Evolutionary conservation across 1,284 basidiomycete species (phyloP), one percentile per base, ranked within the genome.

Genomic region (Phylloboletellus chloephorus): DNA sequence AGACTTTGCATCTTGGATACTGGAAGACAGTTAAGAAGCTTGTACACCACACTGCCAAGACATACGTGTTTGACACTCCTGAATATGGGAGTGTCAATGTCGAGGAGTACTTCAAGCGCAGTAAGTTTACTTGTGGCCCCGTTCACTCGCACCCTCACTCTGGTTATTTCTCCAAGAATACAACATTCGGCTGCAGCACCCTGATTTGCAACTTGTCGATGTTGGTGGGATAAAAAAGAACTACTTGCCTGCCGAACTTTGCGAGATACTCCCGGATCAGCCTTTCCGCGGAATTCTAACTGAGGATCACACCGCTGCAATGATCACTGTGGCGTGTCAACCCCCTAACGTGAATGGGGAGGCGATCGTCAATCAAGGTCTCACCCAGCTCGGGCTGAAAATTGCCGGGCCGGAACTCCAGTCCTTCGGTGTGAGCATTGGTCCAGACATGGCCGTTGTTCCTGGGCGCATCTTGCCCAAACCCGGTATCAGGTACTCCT

Each of bases 181-280:
- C 52, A 63, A 71, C 0, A 74, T 77, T 37, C 65, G 26, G 0
- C 60, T 88, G n/a, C 50, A 56, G 13, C 54, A 70, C 39, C 78
- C 83, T 1, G 65, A 80, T 0, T 55, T 83, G 29, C 82, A 72
- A 3, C 73, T 87, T 8, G 70, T 88, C 22, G 78, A 88, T 47
- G 77, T 88, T 4, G 82, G 84, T 4, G 78, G 80, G 9, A 64
- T 70, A 49, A 81, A 78, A 52, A 51, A 64, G 9, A 74, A 72
- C 53, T 67, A 73, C 23, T 64, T 88, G 2, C 85, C 85, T 0
- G 58, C 82, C 2, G 86, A 88, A 64, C 49, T 87, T 4, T 88
- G 85, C 67, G 69, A 75, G 28, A 87, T 88, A 43, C 65, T 88
- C 2, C 79, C 82, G 2, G 73, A 79, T 42, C 86, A 88, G 52